Evolutionary conservation across 2,329 filamentous ascomycete genomes (phyloP), one percentile per base, ranked within the genome.

Genomic region (Neonectria faginata): DNA sequence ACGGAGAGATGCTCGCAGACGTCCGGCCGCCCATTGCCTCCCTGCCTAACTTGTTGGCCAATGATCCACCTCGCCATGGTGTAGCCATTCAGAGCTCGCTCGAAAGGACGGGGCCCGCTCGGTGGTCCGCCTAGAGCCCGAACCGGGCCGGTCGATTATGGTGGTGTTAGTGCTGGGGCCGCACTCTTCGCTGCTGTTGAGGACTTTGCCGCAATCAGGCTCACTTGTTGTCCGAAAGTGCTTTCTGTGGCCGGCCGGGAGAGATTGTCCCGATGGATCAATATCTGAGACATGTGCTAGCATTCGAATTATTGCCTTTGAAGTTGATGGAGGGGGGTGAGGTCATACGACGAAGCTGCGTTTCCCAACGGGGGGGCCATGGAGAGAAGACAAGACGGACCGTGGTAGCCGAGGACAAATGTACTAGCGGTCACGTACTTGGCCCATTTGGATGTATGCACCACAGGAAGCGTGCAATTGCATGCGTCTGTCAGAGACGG

Each of bases 91-190:
- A 64, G 14, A 29, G 50, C 57, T 59, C 52, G 63, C 53, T 62
- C 48, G 50, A 55, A 66, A 57, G 47, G 66, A 58, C 48, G 36
- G 39, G 67, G 53, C 62, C 65, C 57, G 69, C 66, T 72, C 68
- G 67, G 70, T 69, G 62, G 70, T 71, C 68, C 71, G 70, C 68
- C 63, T 57, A 65, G 72, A 64, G 39, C 73, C 71, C 71, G 71
- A 73, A 68, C 71, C 71, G 70, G 71, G 64, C 71, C 71, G 71
- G 71, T 73, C 60, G 55, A 66, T 42, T 57, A 54, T 67, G 44
- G 64, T 65, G 50, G 62, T 69, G 56, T 64, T 57, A 63, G 66
- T 64, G 57, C 39, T 60, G 62, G 66, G 57, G 66, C 66, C 67
- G 72, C 60, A 61, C 58, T 59, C 54, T 39, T 60, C 59, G 62